Conservation (phyloP, 2,329 filamentous ascomycete genomes). For the Apiospora phragmitis region DNA sequence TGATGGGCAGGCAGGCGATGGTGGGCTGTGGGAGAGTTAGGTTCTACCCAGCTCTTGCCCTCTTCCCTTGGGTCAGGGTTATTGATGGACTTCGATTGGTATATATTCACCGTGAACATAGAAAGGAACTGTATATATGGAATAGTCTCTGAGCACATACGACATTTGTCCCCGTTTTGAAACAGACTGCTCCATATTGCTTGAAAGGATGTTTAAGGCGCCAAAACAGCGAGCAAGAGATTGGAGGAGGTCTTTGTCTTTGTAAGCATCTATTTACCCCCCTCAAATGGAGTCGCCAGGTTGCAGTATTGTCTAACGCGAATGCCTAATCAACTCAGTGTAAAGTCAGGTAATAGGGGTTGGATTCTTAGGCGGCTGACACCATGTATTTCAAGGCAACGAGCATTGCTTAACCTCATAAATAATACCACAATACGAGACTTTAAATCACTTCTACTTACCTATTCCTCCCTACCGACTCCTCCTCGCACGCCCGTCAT, state of each 20-base stretch:
- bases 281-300: not conserved
- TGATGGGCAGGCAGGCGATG: not conserved
- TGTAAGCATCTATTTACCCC: not conserved
- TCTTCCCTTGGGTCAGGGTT: not conserved
- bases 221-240: not conserved
- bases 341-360: not conserved
- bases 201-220: not conserved
- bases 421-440: no score
- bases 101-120: not conserved
- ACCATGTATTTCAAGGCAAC: not conserved
- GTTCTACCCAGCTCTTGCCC: not conserved
- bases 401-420: no score
- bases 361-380: not conserved
- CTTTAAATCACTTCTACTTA: not conserved
- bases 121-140: not conserved
- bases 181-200: not conserved
- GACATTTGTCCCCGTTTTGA: not conserved
- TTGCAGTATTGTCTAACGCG: not conserved
- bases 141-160: not conserved
- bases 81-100: not conserved
- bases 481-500: not conserved
- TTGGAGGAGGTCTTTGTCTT: not conserved
- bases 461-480: not conserved
- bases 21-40: not conserved
- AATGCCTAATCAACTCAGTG: not conserved